Conservation (phyloP, 495 filamentous ascomycete genomes). For the Bryoglossum gracile region DNA sequence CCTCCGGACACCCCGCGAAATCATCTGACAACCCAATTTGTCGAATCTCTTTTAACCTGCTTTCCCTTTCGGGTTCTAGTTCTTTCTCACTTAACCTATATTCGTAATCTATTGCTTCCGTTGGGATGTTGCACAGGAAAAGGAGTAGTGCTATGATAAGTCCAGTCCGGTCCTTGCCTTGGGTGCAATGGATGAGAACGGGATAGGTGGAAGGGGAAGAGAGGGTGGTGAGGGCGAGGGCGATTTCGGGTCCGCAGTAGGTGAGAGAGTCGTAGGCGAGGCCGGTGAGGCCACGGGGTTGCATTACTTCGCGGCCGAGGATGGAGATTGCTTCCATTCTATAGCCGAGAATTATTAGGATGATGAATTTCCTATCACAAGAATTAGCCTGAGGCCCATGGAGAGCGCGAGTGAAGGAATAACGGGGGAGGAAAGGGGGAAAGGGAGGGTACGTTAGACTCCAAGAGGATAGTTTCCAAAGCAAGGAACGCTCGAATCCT, state of each 20-base stretch:
- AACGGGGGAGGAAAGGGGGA: slow-evolving; percentile 24
- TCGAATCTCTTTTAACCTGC: slow-evolving; percentile 58
- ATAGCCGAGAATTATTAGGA: slow-evolving; percentile 56
- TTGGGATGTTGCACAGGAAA: slow-evolving; percentile 48
- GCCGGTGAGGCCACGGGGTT: slow-evolving; percentile 56
- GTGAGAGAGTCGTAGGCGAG: slow-evolving; percentile 59
- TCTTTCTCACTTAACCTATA: slow-evolving; percentile 55
- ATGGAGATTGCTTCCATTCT: slow-evolving; percentile 59
- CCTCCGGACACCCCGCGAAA: slow-evolving; percentile 55
- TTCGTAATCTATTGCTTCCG: slow-evolving; percentile 53
- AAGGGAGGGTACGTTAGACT: slow-evolving; percentile 40
- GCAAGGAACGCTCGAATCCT: slow-evolving; percentile 58
- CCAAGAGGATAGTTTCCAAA: slow-evolving; percentile 61
- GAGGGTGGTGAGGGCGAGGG: slow-evolving; percentile 35
- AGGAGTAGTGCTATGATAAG: slow-evolving; percentile 59
- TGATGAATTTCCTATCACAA: slow-evolving; percentile 46
- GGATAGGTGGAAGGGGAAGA: slow-evolving; percentile 43
- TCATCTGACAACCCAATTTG: slow-evolving; percentile 59
- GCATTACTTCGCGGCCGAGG: slow-evolving; percentile 61
- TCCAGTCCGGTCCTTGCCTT: slow-evolving; percentile 84
- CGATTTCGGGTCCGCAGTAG: slow-evolving; percentile 54
- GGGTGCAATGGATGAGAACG: slow-evolving; percentile 70
- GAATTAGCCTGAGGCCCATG: no score
- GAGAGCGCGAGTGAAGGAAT: no score
- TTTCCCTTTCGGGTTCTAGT: slow-evolving; percentile 50